Base-by-base conservation (phyloP, 495 filamentous ascomycete genomes). In the Cryomyces minteri region DNA sequence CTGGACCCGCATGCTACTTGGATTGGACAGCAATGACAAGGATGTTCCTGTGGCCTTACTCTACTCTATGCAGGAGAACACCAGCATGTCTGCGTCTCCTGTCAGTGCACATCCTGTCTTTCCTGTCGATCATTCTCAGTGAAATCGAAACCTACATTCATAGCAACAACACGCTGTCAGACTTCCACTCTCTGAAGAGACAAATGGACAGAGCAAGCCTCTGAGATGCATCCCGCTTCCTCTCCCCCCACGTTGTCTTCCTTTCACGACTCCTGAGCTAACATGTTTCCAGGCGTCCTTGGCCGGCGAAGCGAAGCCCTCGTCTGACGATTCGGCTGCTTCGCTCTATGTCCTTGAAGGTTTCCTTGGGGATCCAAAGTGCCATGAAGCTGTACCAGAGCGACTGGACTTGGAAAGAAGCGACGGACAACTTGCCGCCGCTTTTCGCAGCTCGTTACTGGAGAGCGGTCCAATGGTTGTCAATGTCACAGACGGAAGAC, bases 41-140 rank as follows among this genome's bases (percentile, higher is more conserved):
- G 50, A 49, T 38, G 39, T 47, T 4, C 50, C 50, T 10, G 45
- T 52, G 32, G 50, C 47, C 11, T 29, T 52, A 11, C 37, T 52
- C n/a, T 52, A 49, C 39, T n/a, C 41, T 11, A 36, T 48, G 18
- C 6, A 11, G 9, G 18, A 41, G 37, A 45, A 46, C 8, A 41
- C 18, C 31, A 5, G 30, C 18, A 12, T 28, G 10, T 46, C 38
- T 8, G 33, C 47, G 11, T 49, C 47, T 5, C 43, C 43, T 2
- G 31, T 38, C 37, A 40, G 43, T 40, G 9, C 25, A 7, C n/a
- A 14, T 12, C 31, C 40, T 6, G 12, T 50, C n/a, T n/a, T n/a
- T n/a, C n/a, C n/a, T n/a, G n/a, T n/a, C n/a, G n/a, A n/a, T n/a
- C n/a, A n/a, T n/a, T n/a, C n/a, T n/a, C n/a, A n/a, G n/a, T n/a